Percentiles rank a stretch among this genome's conserved stretches.
phyloP scores from a whole-genome alignment of 2,329 filamentous ascomycete species.

The Exophiala spinifera region DNA sequence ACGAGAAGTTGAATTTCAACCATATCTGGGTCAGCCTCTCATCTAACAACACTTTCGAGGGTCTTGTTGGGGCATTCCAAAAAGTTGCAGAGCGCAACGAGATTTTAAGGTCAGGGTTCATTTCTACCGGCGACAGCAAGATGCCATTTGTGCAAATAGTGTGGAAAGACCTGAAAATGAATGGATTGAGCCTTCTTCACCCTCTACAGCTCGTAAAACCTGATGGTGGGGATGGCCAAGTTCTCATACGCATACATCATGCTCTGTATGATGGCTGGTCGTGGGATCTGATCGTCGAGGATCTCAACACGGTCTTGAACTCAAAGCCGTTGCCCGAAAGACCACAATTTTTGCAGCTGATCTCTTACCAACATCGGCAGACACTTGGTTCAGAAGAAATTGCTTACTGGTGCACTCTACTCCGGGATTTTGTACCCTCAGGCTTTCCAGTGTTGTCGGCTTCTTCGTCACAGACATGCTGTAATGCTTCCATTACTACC shows the following conservation, averaged over 20 bases:
- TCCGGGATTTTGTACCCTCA: constrained; percentile 56
- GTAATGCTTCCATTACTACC: constrained; percentile 18
- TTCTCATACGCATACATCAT: constrained; percentile 68
- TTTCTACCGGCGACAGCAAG: constrained; percentile 43
- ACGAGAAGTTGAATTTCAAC: constrained; percentile 69
- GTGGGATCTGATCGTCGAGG: constrained; percentile 67
- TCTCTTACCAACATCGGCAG: constrained; percentile 44
- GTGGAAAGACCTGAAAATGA: constrained; percentile 51
- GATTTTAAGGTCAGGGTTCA: constrained; percentile 72
- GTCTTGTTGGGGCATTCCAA: constrained; percentile 51
- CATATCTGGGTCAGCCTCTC: constrained; percentile 65
- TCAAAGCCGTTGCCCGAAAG: constrained; percentile 37
- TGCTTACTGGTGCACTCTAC: constrained; percentile 66
- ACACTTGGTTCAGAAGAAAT: not conserved
- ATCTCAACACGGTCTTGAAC: constrained; percentile 57
- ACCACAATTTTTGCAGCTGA: constrained; percentile 61
- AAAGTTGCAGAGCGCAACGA: constrained; percentile 56
- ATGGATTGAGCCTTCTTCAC: constrained; percentile 45
- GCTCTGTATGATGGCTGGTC: constrained; percentile 94
- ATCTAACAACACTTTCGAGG: constrained; percentile 32
- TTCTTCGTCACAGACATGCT: not conserved
- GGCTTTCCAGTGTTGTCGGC: constrained; percentile 47
- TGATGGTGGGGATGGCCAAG: constrained; percentile 23
- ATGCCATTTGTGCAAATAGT: constrained; percentile 61
- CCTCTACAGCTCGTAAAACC: constrained; percentile 55